Evolutionary conservation across 768 basidiomycete genomes (phyloP), one percentile per base, ranked within the genome.

Genomic region (Podaxis sp.): DNA sequence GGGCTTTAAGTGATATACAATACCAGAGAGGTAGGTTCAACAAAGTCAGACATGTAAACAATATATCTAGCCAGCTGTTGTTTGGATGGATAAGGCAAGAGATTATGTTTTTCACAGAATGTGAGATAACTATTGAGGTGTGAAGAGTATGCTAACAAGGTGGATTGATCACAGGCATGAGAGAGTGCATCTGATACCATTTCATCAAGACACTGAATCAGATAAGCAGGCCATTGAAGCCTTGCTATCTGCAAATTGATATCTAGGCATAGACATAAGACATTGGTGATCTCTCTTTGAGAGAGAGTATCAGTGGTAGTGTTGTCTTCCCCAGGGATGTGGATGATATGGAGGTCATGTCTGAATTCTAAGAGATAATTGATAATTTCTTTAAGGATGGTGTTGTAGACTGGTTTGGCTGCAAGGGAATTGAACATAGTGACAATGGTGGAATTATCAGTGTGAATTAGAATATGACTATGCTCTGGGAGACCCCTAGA

Each of bases 21-120:
- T 78, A 0, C 79, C 78, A 0, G 78, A 78, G 0, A 81, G 70
- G 66, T 81, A 81, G 80, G 77, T 40, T 75, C 65, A 53, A 81
- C 77, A 60, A 73, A 71, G 41, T 69, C 63, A 1, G 57, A 71
- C 72, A 76, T 41, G 37, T 37, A 76, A 73, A 2, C 68, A 68
- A 0, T 82, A 54, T 0, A 77, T 78, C 49, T 80, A 74, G 0
- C 54, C 37, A 0, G 75, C 76, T 0, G 76, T 37, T 37, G 37
- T 12, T 37, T 12, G 4, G 37, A 37, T 37, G 37, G 78, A 7
- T 74, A 66, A 10, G 70, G 30, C 4, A 68, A 64, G 1, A 76
- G 52, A 4, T 70, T 17, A 52, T 77, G 76, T 0, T 71, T 1
- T 0, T 57, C 13, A 10, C 71, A 66, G 48, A 80, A 80, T 0